phyloP scores from a whole-genome alignment of 768 basidiomycete genomes.

The Phaffia tasmanica region DNA sequence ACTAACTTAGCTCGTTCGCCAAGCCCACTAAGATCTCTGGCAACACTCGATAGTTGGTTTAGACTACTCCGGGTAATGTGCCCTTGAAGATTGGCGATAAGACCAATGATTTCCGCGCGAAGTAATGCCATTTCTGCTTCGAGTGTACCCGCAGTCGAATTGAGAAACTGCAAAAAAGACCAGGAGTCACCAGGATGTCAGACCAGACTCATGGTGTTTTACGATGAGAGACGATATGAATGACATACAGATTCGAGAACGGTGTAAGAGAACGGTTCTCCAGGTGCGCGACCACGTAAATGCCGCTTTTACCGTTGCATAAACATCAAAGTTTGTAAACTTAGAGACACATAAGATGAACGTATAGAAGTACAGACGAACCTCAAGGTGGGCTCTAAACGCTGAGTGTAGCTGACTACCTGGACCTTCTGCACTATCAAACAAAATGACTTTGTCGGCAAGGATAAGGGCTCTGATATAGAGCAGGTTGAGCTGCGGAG shows the following conservation, averaged over 20 bases:
- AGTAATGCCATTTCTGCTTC: constrained; percentile 26
- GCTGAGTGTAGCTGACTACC: constrained; percentile 10
- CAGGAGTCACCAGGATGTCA: not conserved
- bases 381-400: constrained; percentile 8
- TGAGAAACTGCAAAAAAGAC: not conserved
- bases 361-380: not conserved
- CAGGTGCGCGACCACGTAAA: no score
- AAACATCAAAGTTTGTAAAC: not conserved
- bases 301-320: no score
- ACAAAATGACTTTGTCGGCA: constrained; percentile 8
- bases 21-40: constrained; percentile 17
- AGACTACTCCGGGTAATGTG: constrained; percentile 14
- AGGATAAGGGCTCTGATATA: constrained; percentile 22
- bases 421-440: constrained; percentile 21
- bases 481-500: constrained; percentile 16
- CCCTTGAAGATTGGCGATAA: constrained; percentile 9
- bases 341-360: no score
- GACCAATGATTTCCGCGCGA: constrained; percentile 1
- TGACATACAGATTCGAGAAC: constrained; percentile 17
- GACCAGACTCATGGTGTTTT: not conserved
- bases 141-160: constrained; percentile 22
- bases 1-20: constrained; percentile 24
- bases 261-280: constrained; percentile 17
- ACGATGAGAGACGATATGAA: not conserved
- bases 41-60: constrained; percentile 12